Base-by-base conservation (phyloP, 176 grass and related monocot genomes). In the Oropetium thomaeum region DNA sequence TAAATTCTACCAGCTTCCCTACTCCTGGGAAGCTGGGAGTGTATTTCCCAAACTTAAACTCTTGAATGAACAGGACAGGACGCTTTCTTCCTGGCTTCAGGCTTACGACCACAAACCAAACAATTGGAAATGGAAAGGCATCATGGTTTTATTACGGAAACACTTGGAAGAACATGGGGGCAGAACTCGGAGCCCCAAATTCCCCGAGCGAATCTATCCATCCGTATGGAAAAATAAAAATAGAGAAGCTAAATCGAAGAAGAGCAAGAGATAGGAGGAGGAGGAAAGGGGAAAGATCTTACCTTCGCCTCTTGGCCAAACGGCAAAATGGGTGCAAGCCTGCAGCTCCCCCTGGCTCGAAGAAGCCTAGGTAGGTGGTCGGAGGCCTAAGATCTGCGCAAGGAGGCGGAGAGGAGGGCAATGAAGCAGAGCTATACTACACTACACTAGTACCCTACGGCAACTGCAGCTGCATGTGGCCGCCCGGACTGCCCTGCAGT, bases 361-460 rank as follows among this genome's bases (percentile, higher is more conserved):
- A n/a, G n/a, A n/a, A n/a, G n/a, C n/a, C n/a, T n/a, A n/a, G n/a
- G 26, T 53, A 53, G 49, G 49, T 4, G 32, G 62, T 55, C 17
- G 41, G n/a, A 11, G n/a, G 38, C 7, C 51, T 57, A 70, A 76
- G 84, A 82, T 82, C 78, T 77, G 57, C 58, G 58, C 35, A 22
- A 37, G 19, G 19, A n/a, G n/a, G n/a, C n/a, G n/a, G n/a, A 39
- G 5, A 19, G 34, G 1, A 5, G 37, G 37, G 4, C 26, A 75
- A 14, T 53, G 61, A 42, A 27, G 66, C 43, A 39, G 4, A 61
- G 38, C 14, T 37, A 15, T 17, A 42, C 25, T 51, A n/a, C n/a
- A n/a, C n/a, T n/a, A n/a, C n/a, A n/a, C n/a, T n/a, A n/a, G n/a
- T n/a, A 39, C 29, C 66, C 73, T 27, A 34, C 37, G 41, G 33